Percentiles rank a stretch among this genome's conserved stretches.
These are phyloP conservation scores for Penicillium thymicola DNA, from an alignment of 2,329 filamentous ascomycete genomes.

Conservation along the genomic window DNA sequence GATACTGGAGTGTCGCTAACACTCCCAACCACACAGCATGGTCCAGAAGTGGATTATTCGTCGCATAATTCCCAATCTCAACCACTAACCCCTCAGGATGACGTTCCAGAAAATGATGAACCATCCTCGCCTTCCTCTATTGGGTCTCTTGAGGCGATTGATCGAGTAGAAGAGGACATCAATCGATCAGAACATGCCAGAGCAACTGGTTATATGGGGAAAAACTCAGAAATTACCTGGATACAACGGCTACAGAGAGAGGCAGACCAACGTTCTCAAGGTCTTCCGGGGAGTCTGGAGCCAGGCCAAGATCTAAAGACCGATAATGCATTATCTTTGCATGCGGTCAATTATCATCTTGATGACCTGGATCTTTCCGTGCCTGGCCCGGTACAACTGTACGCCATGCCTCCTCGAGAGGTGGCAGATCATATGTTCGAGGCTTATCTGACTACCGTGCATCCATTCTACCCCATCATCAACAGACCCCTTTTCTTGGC, in stretches of 20 bases:
- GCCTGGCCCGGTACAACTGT: conserved; percentile 41
- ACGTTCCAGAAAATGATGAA: conserved; percentile 26
- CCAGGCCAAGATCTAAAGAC: conserved; percentile 22
- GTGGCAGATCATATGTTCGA: conserved; percentile 43
- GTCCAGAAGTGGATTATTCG: conserved; percentile 21
- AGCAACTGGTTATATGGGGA: conserved; percentile 45
- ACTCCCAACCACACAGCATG: conserved; percentile 19
- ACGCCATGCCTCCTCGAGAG: conserved; percentile 41
- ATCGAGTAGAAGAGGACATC: conserved; percentile 46
- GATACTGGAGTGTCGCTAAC: conserved; percentile 1
- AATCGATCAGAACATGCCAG: conserved; percentile 37
- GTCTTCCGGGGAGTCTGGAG: conserved; percentile 29
- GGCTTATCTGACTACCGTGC: conserved; percentile 42
- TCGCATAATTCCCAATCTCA: conserved; percentile 27
- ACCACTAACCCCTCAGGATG: conserved; percentile 31
- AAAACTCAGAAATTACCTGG: conserved; percentile 48
- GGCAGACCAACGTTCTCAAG: conserved; percentile 33
- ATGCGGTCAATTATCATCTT: conserved; percentile 42
- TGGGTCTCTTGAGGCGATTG: conserved; percentile 45
- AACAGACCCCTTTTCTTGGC: conserved; percentile 39
- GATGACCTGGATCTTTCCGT: conserved; percentile 44
- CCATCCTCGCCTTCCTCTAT: conserved; percentile 33
- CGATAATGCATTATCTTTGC: conserved; percentile 33
- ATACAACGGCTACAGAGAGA: conserved; percentile 43
- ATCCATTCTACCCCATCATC: conserved; percentile 46